phyloP scores from a whole-genome alignment of 352 stramenopile species.

The Phytophthora hibernalis region DNA sequence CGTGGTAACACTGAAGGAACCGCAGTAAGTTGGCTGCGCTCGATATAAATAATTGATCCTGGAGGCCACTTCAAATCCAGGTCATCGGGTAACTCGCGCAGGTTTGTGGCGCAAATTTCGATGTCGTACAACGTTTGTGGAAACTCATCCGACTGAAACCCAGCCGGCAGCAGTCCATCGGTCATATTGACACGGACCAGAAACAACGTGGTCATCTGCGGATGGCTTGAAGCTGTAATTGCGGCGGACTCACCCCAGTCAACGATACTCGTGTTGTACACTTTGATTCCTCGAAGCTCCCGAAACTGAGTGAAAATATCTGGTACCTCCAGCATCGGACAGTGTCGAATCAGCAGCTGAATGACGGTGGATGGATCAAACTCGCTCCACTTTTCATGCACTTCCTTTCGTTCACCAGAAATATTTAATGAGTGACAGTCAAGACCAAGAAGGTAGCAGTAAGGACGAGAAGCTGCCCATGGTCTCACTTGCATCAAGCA shows the following conservation, averaged over 20 bases:
- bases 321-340: slow-evolving; percentile 35
- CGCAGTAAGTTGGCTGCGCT: slow-evolving; percentile 25
- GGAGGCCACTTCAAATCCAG: slow-evolving; percentile 44
- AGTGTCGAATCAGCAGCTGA: slow-evolving; percentile 48
- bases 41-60: slow-evolving; percentile 29
- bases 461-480: slow-evolving; percentile 38
- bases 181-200: slow-evolving; percentile 48
- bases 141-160: slow-evolving; percentile 46
- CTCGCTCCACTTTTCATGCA: slow-evolving; percentile 22
- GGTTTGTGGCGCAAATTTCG: slow-evolving; percentile 51
- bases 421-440: slow-evolving; percentile 35
- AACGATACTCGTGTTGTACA: slow-evolving; percentile 49
- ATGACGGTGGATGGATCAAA: slow-evolving; percentile 38
- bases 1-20: slow-evolving; percentile 23
- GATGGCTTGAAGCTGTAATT: slow-evolving; percentile 27
- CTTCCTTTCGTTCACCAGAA: slow-evolving; percentile 22
- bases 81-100: slow-evolving; percentile 39
- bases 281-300: slow-evolving; percentile 39
- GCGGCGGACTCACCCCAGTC: slow-evolving; percentile 30
- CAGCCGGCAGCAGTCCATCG: slow-evolving; percentile 34
- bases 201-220: slow-evolving; percentile 36
- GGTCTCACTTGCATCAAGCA: slow-evolving; percentile 42
- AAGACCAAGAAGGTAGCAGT: slow-evolving; percentile 42
- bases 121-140: slow-evolving; percentile 43
- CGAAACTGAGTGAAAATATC: slow-evolving; percentile 31